Conservation (phyloP, 352 stramenopile species). For the Phytophthora ramorum region DNA sequence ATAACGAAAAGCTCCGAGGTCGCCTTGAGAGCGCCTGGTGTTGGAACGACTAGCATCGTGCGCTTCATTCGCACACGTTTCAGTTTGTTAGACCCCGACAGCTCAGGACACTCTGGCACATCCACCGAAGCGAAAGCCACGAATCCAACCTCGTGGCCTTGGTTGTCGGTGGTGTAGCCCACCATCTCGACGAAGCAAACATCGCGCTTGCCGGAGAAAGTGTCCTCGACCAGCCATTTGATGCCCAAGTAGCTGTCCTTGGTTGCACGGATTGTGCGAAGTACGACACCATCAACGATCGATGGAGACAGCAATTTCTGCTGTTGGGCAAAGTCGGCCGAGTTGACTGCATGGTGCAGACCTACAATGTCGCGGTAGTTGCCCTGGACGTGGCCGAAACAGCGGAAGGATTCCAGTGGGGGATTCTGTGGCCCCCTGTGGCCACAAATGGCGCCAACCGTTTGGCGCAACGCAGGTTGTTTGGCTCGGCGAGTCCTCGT, state of each 20-base stretch:
- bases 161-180: slow-evolving; percentile 46
- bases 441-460: neutral
- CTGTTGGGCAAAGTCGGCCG: slow-evolving; percentile 47
- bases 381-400: slow-evolving; percentile 56
- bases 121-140: slow-evolving; percentile 47
- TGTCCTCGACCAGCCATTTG: slow-evolving; percentile 55
- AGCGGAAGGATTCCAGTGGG: slow-evolving; percentile 49
- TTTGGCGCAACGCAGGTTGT: neutral
- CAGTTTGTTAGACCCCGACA: slow-evolving; percentile 37
- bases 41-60: slow-evolving; percentile 51
- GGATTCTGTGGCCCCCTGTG: slow-evolving; percentile 7
- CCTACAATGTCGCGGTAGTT: slow-evolving; percentile 57
- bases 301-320: slow-evolving; percentile 55
- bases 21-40: slow-evolving; percentile 26
- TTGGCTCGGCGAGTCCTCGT: neutral
- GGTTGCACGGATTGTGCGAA: slow-evolving; percentile 41
- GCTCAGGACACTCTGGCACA: slow-evolving; percentile 52
- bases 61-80: slow-evolving; percentile 52
- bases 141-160: slow-evolving; percentile 52
- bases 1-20: slow-evolving; percentile 61
- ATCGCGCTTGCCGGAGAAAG: slow-evolving; percentile 43
- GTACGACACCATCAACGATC: slow-evolving; percentile 49
- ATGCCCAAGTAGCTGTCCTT: slow-evolving; percentile 57
- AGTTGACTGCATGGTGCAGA: slow-evolving; percentile 44
- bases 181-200: slow-evolving; percentile 62